A percentile compares a stretch with the other conserved stretches of the same genome.
Evolutionary conservation across 208 protist species (phyloP).

Genomic region (Leptomonas pyrrhocoris): DNA sequence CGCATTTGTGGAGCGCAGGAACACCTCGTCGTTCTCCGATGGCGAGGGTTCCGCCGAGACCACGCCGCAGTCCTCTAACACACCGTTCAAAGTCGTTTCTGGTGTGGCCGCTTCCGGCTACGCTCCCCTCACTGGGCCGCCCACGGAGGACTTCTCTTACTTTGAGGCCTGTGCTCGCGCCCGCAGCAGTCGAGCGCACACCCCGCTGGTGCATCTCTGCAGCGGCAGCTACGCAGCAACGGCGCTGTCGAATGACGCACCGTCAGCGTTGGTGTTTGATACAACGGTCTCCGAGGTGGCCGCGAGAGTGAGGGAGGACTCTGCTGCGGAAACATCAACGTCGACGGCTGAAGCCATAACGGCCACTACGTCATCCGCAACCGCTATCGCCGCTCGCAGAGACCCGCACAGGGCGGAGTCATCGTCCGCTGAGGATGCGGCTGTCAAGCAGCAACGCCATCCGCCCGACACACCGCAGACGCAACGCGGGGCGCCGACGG

Average conservation of each 20-base stretch:
- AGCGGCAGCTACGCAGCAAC: not conserved
- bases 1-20: not conserved
- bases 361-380: too few species aligned
- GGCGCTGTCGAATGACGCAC: not conserved
- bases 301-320: not conserved
- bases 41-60: too few species aligned
- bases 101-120: not conserved
- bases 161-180: not conserved
- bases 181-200: not conserved
- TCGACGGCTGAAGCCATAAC: not conserved
- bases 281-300: not conserved
- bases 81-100: too few species aligned
- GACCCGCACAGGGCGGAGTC: too few species aligned
- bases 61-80: too few species aligned
- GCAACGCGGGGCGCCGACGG: not conserved
- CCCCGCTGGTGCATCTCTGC: not conserved
- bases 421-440: too few species aligned
- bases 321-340: not conserved
- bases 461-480: not conserved
- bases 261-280: not conserved
- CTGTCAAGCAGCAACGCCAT: not conserved
- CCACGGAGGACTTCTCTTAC: not conserved
- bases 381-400: too few species aligned
- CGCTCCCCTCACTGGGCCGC: not conserved
- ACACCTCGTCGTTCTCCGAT: not conserved